These are phyloP conservation scores for Apiospora kogelbergensis DNA, from an alignment of 2,329 filamentous ascomycete genomes.

Conservation along the genomic window DNA sequence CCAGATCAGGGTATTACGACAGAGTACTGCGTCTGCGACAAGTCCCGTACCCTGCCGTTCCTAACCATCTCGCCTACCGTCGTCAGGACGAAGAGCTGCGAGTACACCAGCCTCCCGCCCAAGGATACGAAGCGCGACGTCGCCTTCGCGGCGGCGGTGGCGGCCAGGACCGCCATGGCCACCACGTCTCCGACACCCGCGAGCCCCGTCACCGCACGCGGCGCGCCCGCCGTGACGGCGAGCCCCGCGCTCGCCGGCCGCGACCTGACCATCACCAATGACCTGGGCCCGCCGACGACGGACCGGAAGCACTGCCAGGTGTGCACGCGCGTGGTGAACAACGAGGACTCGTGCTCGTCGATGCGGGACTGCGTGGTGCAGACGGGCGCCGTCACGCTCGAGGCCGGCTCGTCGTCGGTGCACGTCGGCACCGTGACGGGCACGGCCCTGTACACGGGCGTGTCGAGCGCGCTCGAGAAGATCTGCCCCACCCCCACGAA, in stretches of 20 bases:
- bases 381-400: constrained; percentile 15
- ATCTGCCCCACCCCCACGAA: constrained; percentile 14
- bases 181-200: neutral
- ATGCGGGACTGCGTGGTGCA: constrained; percentile 13
- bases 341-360: constrained; percentile 15
- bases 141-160: too few relatives aligned
- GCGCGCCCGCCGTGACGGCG: constrained; percentile 10
- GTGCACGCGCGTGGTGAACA: constrained; percentile 14
- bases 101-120: constrained; percentile 14
- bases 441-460: constrained; percentile 13
- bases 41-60: constrained; percentile 12
- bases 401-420: constrained; percentile 15
- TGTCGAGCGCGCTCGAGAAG: constrained; percentile 13
- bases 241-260: constrained; percentile 13
- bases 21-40: constrained; percentile 14
- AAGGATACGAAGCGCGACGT: constrained; percentile 13
- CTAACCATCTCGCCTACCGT: constrained; percentile 14
- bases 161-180: too few relatives aligned
- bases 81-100: constrained; percentile 11
- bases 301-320: constrained; percentile 12
- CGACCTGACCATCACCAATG: constrained; percentile 20
- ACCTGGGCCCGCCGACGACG: constrained; percentile 9
- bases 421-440: constrained; percentile 15
- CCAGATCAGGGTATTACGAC: constrained; percentile 15
- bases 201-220: neutral